Evolutionary conservation across 352 stramenopile species (phyloP).

Genomic region (Globisporangium paroecandrum): DNA sequence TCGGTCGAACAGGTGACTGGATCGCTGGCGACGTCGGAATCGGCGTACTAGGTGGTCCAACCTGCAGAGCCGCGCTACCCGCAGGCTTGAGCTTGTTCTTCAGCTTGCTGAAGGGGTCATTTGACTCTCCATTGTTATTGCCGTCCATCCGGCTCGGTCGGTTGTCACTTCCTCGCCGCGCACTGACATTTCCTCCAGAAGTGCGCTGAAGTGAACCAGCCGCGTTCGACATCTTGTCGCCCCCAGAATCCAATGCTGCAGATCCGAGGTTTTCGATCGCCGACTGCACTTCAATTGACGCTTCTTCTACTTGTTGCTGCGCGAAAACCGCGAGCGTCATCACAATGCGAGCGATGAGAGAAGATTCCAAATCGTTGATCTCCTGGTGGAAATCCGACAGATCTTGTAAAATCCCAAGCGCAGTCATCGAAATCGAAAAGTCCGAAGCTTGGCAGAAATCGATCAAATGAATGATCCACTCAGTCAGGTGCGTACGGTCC

Average conservation of each 20-base stretch:
- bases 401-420: slow-evolving; percentile 75
- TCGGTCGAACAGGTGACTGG: slow-evolving; percentile 35
- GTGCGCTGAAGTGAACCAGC: slow-evolving; percentile 22
- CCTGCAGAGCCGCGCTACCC: slow-evolving; percentile 8
- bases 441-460: slow-evolving; percentile 72
- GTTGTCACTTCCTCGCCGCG: slow-evolving; percentile 49
- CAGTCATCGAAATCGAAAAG: slow-evolving; percentile 76
- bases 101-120: slow-evolving; percentile 63
- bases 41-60: neutral
- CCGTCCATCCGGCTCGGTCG: slow-evolving; percentile 37
- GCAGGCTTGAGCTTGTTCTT: slow-evolving; percentile 62
- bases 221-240: slow-evolving; percentile 25
- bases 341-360: slow-evolving; percentile 74
- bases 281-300: slow-evolving; percentile 81
- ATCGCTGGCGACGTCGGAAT: slow-evolving; percentile 26
- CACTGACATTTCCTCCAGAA: slow-evolving; percentile 14
- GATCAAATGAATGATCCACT: slow-evolving; percentile 82
- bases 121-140: slow-evolving; percentile 28
- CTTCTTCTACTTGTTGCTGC: slow-evolving; percentile 85
- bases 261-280: slow-evolving; percentile 56
- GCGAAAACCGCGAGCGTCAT: slow-evolving; percentile 85
- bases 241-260: slow-evolving; percentile 2
- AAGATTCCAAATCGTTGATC: slow-evolving; percentile 64
- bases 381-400: slow-evolving; percentile 72
- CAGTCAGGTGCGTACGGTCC: slow-evolving; percentile 46